Evolutionary conservation across 306 rosid genomes (phyloP), one percentile per base, ranked within the genome.

Genomic region (Inga oerstediana): DNA sequence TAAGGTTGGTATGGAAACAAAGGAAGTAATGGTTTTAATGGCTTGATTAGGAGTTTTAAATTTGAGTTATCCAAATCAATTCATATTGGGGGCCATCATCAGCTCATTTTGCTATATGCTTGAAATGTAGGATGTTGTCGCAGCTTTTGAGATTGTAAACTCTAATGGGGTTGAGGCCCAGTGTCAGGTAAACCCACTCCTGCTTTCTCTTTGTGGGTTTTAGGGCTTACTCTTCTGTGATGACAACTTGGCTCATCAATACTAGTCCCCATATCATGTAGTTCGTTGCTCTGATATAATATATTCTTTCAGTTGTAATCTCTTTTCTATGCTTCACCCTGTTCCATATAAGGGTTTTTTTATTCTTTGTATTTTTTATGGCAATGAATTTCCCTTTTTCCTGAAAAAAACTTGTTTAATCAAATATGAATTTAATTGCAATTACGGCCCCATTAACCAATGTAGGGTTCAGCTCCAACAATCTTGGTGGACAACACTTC

Each of bases 121-220:
- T 78, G 76, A 75, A 85, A 83, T 82, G 85, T 88, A 96, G 99
- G 98, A 97, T 87, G 99, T 94, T 81, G 99, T 97, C 86, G 98
- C 99, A 85, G 99, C 99, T 80, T 97, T 69, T 92, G 99, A 97
- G 91, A 83, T 97, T 54, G 99, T 97, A 27, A 97, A 97, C 89
- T 90, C 97, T 88, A 94, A 88, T 82, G 88, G 95, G 75, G 93
- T 97, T 81, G 99, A 97, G 88, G 98, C 91, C 88, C 99, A 97
- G 79, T 94, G 99, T 56, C 98, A 97, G 97, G 98, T 94, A 92
- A 54, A 73, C 71, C 48, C 4, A 0, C 16, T 45, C 52, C 41
- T 22, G 8, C 70, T 27, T 46, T 48, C 72, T 71, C 49, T 14
- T 19, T 19, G 39, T 68, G 77, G 20, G 1, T 61, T 61, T 32